A percentile compares a stretch with the other conserved stretches of the same genome.
These are phyloP conservation scores for Wickerhamiella hasegawae DNA, from an alignment of 805 yeast species.

Conservation along the genomic window DNA sequence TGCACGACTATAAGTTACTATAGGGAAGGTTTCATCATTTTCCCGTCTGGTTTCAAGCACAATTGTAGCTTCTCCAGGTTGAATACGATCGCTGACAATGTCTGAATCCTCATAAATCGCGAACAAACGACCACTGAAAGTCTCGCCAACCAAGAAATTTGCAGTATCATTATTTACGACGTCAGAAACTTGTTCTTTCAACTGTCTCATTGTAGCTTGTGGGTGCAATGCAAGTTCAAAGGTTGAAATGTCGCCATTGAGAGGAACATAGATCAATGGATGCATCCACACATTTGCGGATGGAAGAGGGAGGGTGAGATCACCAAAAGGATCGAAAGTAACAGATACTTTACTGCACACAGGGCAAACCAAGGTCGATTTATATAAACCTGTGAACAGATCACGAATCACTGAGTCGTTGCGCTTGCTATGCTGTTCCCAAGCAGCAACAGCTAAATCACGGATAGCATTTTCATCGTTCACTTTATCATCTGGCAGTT, in stretches of 20 bases:
- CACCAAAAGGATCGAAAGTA: constrained; percentile 89
- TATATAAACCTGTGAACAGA: constrained; percentile 77
- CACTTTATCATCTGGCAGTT: constrained; percentile 43
- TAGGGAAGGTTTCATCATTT: not conserved
- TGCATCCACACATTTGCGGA: constrained; percentile 57
- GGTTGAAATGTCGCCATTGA: constrained; percentile 30
- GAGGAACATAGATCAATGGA: constrained; percentile 46
- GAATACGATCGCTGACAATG: constrained; percentile 44
- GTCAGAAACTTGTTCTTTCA: constrained; percentile 43
- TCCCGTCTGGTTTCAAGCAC: constrained; percentile 35
- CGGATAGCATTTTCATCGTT: constrained; percentile 34
- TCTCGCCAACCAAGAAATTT: constrained; percentile 36
- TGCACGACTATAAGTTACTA: not conserved
- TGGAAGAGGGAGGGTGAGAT: constrained; percentile 79
- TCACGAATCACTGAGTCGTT: constrained; percentile 78
- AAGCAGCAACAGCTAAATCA: constrained; percentile 56
- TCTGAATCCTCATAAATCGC: constrained; percentile 50
- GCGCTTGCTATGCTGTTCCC: constrained; percentile 64
- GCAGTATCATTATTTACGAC: constrained; percentile 24
- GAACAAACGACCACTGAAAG: constrained; percentile 54
- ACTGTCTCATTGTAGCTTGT: constrained; percentile 44
- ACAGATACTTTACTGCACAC: constrained; percentile 62
- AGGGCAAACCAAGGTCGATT: constrained; percentile 82
- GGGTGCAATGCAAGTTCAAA: constrained; percentile 63
- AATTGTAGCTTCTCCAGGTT: constrained; percentile 43